A percentile compares a stretch with the other conserved stretches of the same genome.
These are phyloP conservation scores for Kluyveromyces sp. DNA, from an alignment of 1,139 yeast species.

Conservation along the genomic window DNA sequence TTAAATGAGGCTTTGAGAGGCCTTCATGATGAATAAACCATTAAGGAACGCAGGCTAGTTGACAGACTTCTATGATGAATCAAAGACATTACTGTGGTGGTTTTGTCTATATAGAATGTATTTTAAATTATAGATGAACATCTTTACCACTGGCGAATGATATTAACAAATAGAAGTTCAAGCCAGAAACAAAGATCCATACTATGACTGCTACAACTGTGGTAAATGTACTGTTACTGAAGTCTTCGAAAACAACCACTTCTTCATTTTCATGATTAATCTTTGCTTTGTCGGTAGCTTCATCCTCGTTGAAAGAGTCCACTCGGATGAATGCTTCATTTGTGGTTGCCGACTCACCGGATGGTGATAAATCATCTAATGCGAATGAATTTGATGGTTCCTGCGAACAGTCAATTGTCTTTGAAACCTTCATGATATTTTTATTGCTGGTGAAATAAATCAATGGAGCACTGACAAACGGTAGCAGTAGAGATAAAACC, in stretches of 20 bases:
- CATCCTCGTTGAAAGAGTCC: conserved; percentile 8
- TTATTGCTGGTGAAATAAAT: conserved; percentile 61
- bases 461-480: conserved; percentile 70
- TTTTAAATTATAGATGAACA: conserved; percentile 37
- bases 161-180: conserved; percentile 68
- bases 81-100: no score
- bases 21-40: no score
- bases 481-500: conserved; percentile 58
- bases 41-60: no score
- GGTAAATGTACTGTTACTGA: conserved; percentile 62
- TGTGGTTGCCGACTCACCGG: neutral
- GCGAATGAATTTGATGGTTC: conserved; percentile 7
- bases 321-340: neutral
- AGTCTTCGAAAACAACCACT: conserved; percentile 35
- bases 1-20: neutral
- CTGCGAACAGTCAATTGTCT: conserved; percentile 17
- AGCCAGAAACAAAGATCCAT: conserved; percentile 66
- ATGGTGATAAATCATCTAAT: conserved; percentile 2
- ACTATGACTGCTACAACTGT: conserved; percentile 53
- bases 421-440: conserved; percentile 48
- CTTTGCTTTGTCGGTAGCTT: conserved; percentile 17
- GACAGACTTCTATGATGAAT: no score
- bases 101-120: neutral
- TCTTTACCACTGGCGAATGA: conserved; percentile 72
- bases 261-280: conserved; percentile 13